Base-by-base conservation (phyloP, 495 filamentous ascomycete genomes). In the Penicillium antarcticum region DNA sequence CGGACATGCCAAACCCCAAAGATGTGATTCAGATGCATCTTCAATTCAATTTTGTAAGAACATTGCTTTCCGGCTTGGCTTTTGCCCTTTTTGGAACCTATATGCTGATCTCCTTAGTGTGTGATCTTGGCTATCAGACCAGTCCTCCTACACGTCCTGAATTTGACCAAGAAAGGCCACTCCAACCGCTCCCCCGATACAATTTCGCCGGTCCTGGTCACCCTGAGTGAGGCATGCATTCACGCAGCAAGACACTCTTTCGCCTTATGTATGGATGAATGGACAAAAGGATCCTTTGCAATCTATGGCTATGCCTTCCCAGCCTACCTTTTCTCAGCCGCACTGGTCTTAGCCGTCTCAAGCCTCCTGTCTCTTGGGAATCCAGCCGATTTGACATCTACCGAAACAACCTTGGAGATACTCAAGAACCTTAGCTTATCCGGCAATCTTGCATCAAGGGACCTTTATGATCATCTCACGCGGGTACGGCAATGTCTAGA, bases 111-210 rank as follows among this genome's bases (percentile, higher is more conserved):
- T 23, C 13, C n/a, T 2, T 14, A 71, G 68, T 72, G 65, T 39
- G 63, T 70, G 24, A 71, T 71, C 26, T 46, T 73, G 31, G 66
- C 68, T 14, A 67, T 68, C 16, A 60, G 70, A n/a, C 68, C 70
- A 32, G 67, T 66, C 14, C 52, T 73, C 26, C 53, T 73, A 1
- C 60, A 73, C 32, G 43, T 67, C 11, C 60, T 73, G 29, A 57
- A 52, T 38, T 62, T 56, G 45, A 54, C 60, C 42, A 64, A 43
- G 26, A 61, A 66, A 42, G 33, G 50, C 43, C 36, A 37, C 11
- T 12, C 24, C 19, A 23, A 41, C 32, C 26, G 19, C 11, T 16
- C 41, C 14, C 36, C n/a, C 14, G 53, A 61, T 11, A 42, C 39
- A 16, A 59, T 66, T 31, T 65, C 63, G 3, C 57, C 64, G 13